Conservation (phyloP, 2,329 filamentous ascomycete species). For the Fusarium agapanthi region DNA sequence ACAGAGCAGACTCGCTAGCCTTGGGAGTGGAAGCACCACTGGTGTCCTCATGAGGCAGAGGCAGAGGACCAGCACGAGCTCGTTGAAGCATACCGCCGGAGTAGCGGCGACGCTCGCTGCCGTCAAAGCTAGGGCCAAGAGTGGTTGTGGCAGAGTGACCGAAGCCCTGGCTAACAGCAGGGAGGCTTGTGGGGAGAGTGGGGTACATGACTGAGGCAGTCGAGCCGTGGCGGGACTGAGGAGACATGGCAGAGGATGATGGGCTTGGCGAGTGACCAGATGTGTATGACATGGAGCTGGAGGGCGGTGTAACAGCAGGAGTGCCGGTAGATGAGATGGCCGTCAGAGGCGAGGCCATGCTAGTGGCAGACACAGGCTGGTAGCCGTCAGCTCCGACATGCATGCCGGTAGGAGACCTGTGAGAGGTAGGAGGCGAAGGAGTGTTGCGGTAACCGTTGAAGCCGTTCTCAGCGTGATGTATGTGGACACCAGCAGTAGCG, state of each 20-base stretch:
- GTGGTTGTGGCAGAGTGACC: conserved; percentile 75
- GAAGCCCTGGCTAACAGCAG: conserved; percentile 74
- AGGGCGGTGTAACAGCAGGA: conserved; percentile 79
- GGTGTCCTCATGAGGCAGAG: conserved; percentile 48
- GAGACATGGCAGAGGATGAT: conserved; percentile 76
- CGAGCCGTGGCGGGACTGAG: conserved; percentile 69
- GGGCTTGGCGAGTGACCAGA: conserved; percentile 79
- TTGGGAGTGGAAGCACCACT: conserved; percentile 56
- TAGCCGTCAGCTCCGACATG: conserved; percentile 49
- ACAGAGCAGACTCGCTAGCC: conserved; percentile 52
- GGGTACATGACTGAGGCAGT: conserved; percentile 76
- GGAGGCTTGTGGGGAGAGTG: conserved; percentile 64
- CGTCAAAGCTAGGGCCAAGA: conserved; percentile 73
- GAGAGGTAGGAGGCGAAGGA: conserved; percentile 59
- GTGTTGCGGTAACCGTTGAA: conserved; percentile 67
- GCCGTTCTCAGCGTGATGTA: conserved; percentile 75
- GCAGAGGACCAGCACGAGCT: conserved; percentile 56
- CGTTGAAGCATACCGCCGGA: conserved; percentile 74
- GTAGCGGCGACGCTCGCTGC: conserved; percentile 70
- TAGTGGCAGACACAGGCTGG: conserved; percentile 59
- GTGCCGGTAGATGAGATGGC: conserved; percentile 72
- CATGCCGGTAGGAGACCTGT: conserved; percentile 48
- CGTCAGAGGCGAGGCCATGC: conserved; percentile 68
- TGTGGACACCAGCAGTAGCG: conserved; percentile 80
- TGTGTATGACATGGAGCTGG: conserved; percentile 78